Evolutionary conservation across 2,329 filamentous ascomycete species (phyloP).

Genomic region (Byssothecium circinans): DNA sequence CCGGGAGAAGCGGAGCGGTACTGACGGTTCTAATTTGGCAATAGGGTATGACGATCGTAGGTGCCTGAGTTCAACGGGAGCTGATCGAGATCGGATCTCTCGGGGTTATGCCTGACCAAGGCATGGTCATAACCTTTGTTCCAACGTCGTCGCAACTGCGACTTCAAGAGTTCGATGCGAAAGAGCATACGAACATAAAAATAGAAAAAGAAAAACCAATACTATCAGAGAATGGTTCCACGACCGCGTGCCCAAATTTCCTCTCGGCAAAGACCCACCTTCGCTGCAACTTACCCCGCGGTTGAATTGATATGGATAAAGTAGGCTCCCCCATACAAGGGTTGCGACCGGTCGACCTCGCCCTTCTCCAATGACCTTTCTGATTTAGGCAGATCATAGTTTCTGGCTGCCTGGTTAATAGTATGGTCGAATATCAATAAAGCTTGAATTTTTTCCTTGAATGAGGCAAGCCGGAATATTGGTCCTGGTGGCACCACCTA

Average conservation of each 20-base stretch:
- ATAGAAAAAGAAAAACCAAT: neutral
- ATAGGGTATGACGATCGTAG: too few relatives aligned
- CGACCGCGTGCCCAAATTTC: neutral
- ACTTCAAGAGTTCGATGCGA: too few relatives aligned
- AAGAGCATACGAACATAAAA: too few relatives aligned
- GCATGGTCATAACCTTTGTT: too few relatives aligned
- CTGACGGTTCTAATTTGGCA: too few relatives aligned
- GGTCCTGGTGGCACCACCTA: slow-evolving; percentile 12
- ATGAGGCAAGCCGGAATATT: slow-evolving; percentile 2
- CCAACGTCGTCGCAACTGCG: too few relatives aligned
- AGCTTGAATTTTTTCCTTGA: slow-evolving; percentile 12
- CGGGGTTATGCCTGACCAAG: too few relatives aligned
- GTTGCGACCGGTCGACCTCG: neutral
- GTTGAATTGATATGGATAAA: slow-evolving; percentile 41
- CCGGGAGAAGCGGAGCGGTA: neutral
- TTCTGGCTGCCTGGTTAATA: slow-evolving; percentile 1
- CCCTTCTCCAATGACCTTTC: slow-evolving; percentile 3
- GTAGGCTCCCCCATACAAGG: neutral
- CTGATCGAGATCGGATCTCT: too few relatives aligned
- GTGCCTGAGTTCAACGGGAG: too few relatives aligned
- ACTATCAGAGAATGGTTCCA: neutral
- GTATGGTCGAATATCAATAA: neutral
- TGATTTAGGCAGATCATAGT: slow-evolving; percentile 7
- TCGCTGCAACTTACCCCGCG: slow-evolving; percentile 23
- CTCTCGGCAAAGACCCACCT: neutral